phyloP scores from a whole-genome alignment of 2,329 filamentous ascomycete species.

The Curvularia lunata region DNA sequence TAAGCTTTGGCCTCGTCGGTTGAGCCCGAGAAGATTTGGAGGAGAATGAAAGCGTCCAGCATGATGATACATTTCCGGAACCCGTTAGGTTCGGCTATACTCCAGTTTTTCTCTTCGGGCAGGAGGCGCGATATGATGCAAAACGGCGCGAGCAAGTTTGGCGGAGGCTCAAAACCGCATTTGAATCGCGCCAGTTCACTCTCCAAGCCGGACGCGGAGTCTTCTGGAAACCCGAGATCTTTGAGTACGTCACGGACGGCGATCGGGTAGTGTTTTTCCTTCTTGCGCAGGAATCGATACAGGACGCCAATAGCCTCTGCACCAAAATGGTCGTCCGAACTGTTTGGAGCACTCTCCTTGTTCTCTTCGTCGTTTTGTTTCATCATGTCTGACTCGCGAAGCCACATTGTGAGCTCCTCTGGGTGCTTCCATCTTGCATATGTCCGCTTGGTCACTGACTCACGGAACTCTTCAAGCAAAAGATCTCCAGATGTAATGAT shows the following conservation, averaged over 20 bases:
- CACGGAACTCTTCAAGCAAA: constrained; percentile 24
- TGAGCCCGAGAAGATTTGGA: background rate
- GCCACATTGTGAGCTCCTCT: background rate
- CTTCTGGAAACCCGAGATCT: background rate
- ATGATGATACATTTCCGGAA: background rate
- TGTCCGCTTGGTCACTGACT: constrained; percentile 18
- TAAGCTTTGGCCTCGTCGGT: background rate
- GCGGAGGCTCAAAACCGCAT: background rate
- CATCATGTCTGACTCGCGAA: background rate
- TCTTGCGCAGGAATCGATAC: background rate
- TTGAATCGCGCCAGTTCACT: background rate
- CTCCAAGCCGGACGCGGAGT: background rate
- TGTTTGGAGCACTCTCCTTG: background rate
- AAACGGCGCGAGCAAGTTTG: background rate
- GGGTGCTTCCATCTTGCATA: background rate
- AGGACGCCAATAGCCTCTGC: background rate
- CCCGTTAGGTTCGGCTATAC: background rate
- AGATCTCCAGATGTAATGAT: constrained; percentile 21
- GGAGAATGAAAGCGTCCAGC: background rate
- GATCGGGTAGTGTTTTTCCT: background rate
- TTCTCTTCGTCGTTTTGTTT: background rate
- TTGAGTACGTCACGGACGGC: background rate
- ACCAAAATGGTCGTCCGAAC: background rate
- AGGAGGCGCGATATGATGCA: background rate
- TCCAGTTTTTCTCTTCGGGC: background rate